Base-by-base conservation (phyloP, 176 grass and related monocot genomes). In the Cenchrus americanus region DNA sequence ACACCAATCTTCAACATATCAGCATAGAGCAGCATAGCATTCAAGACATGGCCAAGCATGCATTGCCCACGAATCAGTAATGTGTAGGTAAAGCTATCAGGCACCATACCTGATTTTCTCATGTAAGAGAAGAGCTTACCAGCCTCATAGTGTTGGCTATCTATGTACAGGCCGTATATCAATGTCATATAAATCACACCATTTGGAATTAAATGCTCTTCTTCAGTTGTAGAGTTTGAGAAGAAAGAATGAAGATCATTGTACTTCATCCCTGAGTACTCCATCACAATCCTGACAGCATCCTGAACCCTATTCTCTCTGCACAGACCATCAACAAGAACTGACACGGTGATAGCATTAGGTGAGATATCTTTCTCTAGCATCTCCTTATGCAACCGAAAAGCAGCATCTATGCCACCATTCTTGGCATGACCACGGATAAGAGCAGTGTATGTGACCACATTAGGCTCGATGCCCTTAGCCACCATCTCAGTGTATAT, bases 21-120 rank as follows among this genome's bases (percentile, higher is more conserved):
- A 77, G 85, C 85, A 85, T 91, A 91, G 55, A 88, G 85, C 85
- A 85, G 85, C 81, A 88, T 88, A 46, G 89, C 89, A 77, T 91
- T 88, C 24, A 88, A 77, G 77, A 91, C 85, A 91, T 77, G 76
- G 64, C 85, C 85, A 81, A 91, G 81, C 27, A 91, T 84, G 81
- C 89, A 91, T 70, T 88, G 77, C 46, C 89, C 89, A 63, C 85
- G 82, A 46, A 91, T 91, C 59, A 91, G 71, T 64, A 88, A 24
- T 81, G 85, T 81, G 72, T 91, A 91, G 63, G 85, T 91, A 50
- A 88, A 88, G 50, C 85, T 91, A 84, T 91, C 89, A 65, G 89
- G 81, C 14, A 73, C 77, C 85, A 85, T 80, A 81, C 81, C 76
- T 72, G 63, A 88, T 81, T 81, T 82, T 83, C 89, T 91, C 85